Conservation (phyloP, 495 filamentous ascomycete species). For the Alectoria sarmentosa region DNA sequence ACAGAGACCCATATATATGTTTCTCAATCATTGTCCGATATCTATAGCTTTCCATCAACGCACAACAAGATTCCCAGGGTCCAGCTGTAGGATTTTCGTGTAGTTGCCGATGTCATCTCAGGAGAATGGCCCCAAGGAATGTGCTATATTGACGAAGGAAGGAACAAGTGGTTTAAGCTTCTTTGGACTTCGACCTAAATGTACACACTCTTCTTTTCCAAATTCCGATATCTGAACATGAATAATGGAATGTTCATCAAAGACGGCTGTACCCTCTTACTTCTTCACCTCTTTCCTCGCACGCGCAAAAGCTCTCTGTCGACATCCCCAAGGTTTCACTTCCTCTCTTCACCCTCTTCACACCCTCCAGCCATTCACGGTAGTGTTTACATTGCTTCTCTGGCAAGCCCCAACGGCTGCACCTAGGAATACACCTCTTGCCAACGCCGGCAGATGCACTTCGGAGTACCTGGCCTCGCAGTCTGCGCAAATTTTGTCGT, state of each 20-base stretch:
- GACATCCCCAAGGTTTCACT: not conserved
- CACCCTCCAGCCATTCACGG: not conserved
- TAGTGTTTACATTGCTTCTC: not conserved
- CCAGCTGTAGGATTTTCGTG: not conserved
- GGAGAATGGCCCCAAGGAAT: not conserved
- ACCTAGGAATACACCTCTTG: not conserved
- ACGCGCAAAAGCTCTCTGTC: not conserved
- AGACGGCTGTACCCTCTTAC: not conserved
- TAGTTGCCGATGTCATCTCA: not conserved
- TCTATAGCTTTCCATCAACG: not conserved
- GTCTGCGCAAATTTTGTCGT: not conserved
- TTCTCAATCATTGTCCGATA: not conserved
- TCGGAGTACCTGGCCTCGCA: not conserved
- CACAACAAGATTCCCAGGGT: not conserved
- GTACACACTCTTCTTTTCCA: not conserved
- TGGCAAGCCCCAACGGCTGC: not conserved
- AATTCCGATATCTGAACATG: not conserved
- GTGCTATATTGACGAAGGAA: not conserved
- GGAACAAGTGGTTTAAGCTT: conserved; percentile 2
- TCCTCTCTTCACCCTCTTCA: not conserved
- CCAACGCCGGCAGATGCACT: not conserved
- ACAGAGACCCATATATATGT: not conserved
- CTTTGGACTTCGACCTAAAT: not conserved
- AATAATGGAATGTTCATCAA: not conserved
- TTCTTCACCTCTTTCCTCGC: not conserved